Base-by-base conservation (phyloP, 2,329 filamentous ascomycete genomes). In the Fusarium continuum region DNA sequence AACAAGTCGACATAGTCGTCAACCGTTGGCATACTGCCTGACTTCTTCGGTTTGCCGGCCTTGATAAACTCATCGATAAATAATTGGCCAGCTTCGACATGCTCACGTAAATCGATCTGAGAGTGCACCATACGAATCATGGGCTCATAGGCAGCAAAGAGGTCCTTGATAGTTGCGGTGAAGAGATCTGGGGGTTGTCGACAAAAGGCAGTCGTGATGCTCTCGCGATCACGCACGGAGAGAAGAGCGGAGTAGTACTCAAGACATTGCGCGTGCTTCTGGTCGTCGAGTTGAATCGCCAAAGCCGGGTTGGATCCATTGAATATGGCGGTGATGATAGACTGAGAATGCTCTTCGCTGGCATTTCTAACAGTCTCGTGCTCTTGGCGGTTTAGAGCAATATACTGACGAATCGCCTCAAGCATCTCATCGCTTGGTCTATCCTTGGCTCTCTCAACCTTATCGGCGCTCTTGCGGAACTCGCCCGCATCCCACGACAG, bases 11-110 rank as follows among this genome's bases (percentile, higher is more conserved):
- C 87, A 61, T 88, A 94, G 68, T 93, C 90, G 62, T 91, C 86
- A 1, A 93, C 88, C 0, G 84, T 87, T 0, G 90, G 85, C 36
- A 77, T 68, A n/a, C 46, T 66, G 1, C 52, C 64, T 0, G 59
- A 49, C 34, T 77, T 77, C 49, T 77, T 79, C 70, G 81, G 77
- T 63, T 81, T 82, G 68, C 79, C 81, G 4, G 80, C 78, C 60
- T 86, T 85, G 73, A 95, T 85, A 54, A 93, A 83, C 62, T 93
- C 91, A 6, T 85, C 83, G 19, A 93, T 72, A 69, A 95, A 93
- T 9, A 77, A 79, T 71, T 93, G 87, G 2, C 85, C 79, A 29
- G 91, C 87, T 31, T 83, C 82, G 7, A 94, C 75, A 17, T 91
- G 90, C 32, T 87, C 87, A 28, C 85, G 86, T 6, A 94, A 80